phyloP scores from a whole-genome alignment of 1,284 basidiomycete species.

The Moniliophthora roreri region DNA sequence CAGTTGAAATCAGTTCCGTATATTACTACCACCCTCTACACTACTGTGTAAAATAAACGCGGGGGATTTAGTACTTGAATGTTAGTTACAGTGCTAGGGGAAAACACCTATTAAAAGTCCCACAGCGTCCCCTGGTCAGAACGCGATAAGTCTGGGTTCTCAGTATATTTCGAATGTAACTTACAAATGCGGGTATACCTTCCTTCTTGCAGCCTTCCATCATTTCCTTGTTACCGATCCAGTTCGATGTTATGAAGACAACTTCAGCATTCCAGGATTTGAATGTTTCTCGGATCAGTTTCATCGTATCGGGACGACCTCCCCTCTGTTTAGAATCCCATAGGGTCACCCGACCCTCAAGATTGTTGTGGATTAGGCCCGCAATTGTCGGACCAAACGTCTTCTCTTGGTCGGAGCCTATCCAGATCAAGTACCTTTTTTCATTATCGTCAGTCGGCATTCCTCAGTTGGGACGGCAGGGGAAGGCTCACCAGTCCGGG shows the following conservation, averaged over 20 bases:
- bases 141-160: background rate
- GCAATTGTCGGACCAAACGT: slow-evolving; percentile 80
- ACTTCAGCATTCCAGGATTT: slow-evolving; percentile 51
- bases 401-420: slow-evolving; percentile 76
- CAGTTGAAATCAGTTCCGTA: background rate
- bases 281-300: slow-evolving; percentile 43
- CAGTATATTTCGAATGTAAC: slow-evolving; percentile 17
- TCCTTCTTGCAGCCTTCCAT: slow-evolving; percentile 67
- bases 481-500: slow-evolving; percentile 52
- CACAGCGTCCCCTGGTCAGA: slow-evolving; percentile 36
- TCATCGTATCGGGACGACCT: slow-evolving; percentile 46
- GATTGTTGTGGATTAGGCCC: slow-evolving; percentile 58
- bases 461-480: background rate
- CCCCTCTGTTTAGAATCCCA: slow-evolving; percentile 66
- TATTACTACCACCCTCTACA: no score
- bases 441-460: slow-evolving; percentile 1
- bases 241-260: slow-evolving; percentile 67
- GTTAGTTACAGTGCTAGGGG: no score
- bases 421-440: slow-evolving; percentile 73
- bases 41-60: no score
- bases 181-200: slow-evolving; percentile 61
- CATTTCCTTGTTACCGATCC: slow-evolving; percentile 61
- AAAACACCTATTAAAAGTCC: slow-evolving; percentile 33
- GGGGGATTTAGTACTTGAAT: no score
- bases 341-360: slow-evolving; percentile 54